Evolutionary conservation across 2,329 filamentous ascomycete genomes (phyloP).

Genomic region (Pseudocercospora vitis): DNA sequence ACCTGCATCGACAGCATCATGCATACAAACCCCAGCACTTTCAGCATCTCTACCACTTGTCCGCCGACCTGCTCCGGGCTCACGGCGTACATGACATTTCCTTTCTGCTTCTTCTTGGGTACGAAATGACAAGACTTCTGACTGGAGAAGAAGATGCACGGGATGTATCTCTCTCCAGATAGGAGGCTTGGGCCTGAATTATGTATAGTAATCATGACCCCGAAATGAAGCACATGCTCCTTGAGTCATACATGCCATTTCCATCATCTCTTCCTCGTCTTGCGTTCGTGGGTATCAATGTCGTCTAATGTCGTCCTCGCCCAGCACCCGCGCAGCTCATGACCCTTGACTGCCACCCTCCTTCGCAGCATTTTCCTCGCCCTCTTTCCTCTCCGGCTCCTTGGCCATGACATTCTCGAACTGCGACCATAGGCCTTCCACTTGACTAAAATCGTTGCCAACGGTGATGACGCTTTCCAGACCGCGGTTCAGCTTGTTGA

Average conservation of each 20-base stretch:
- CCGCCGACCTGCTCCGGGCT: conserved; percentile 9
- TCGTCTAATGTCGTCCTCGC: not conserved
- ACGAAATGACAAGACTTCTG: conserved; percentile 9
- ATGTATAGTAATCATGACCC: conserved; percentile 14
- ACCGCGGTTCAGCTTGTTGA: conserved; percentile 91
- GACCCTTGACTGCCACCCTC: conserved; percentile 27
- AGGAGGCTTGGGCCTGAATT: not conserved
- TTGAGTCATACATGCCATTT: not conserved
- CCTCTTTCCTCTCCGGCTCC: conserved; percentile 49
- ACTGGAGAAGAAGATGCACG: not conserved
- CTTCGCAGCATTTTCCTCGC: conserved; percentile 32
- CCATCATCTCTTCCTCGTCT: too few species aligned
- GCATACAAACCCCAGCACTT: conserved; percentile 12
- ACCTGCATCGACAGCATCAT: conserved; percentile 7
- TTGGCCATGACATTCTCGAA: conserved; percentile 96
- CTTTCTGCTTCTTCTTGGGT: conserved; percentile 13
- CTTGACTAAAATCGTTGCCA: conserved; percentile 94
- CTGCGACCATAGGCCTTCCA: conserved; percentile 94
- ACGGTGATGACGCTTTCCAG: conserved; percentile 90
- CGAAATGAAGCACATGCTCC: conserved; percentile 8
- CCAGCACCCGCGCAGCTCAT: not conserved
- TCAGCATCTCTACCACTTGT: conserved; percentile 2
- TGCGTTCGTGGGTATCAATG: conserved; percentile 2
- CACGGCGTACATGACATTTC: conserved; percentile 12
- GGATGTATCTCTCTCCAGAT: conserved; percentile 11